phyloP scores from a whole-genome alignment of 2,329 filamentous ascomycete species.

The Paecilomyces dactylethromorphus region DNA sequence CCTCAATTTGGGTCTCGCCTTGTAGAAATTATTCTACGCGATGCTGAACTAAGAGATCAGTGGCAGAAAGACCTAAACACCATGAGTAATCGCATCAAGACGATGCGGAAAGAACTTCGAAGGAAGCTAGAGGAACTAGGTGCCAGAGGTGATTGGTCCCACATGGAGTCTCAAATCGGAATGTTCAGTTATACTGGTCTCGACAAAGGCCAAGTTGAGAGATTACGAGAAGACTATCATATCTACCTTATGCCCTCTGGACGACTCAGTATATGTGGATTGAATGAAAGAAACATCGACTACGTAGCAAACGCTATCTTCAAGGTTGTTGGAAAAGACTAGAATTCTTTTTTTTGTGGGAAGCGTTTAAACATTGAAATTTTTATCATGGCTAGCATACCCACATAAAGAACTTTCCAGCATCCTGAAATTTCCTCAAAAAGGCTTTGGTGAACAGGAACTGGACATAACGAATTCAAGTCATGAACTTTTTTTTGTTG shows the following conservation, averaged over 20 bases:
- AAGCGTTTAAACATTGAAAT: no score
- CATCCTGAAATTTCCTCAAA: no score
- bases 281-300: slow-evolving; percentile 17
- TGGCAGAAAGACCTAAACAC: slow-evolving; percentile 27
- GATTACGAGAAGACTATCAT: slow-evolving; percentile 34
- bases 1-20: slow-evolving; percentile 24
- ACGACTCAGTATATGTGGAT: slow-evolving; percentile 25
- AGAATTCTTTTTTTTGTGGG: no score
- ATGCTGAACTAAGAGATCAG: slow-evolving; percentile 13
- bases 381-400: no score
- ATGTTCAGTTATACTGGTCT: slow-evolving; percentile 38
- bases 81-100: slow-evolving; percentile 27
- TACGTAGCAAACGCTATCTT: slow-evolving; percentile 13
- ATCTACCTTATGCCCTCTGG: slow-evolving; percentile 30
- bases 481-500: no score
- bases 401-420: no score
- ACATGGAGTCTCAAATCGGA: slow-evolving; percentile 29
- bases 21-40: slow-evolving; percentile 19
- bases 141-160: slow-evolving; percentile 21
- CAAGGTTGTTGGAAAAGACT: no score
- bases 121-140: slow-evolving; percentile 6
- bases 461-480: no score
- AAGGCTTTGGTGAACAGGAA: no score
- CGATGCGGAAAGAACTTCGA: slow-evolving; percentile 16
- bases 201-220: slow-evolving; percentile 19